Conservation (phyloP, 441 rosid genomes). For the Jatropha multifida region DNA sequence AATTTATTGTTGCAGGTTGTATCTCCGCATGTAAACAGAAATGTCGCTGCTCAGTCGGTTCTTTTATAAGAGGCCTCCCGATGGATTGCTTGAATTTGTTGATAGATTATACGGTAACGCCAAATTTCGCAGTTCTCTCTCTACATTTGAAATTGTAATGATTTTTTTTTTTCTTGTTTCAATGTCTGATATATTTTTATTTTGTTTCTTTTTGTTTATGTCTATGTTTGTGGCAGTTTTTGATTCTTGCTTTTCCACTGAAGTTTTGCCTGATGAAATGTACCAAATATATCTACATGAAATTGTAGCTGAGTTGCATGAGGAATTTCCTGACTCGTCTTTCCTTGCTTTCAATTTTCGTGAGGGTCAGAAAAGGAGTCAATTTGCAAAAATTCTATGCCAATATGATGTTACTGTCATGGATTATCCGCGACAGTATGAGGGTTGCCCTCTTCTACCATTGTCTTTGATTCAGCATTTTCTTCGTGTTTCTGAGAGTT, state of each 20-base stretch:
- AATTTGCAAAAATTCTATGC: slow-evolving; percentile 64
- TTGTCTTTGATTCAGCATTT: slow-evolving; percentile 85
- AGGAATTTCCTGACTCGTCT: slow-evolving; percentile 75
- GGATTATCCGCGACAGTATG: slow-evolving; percentile 93
- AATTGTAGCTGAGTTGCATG: slow-evolving; percentile 66
- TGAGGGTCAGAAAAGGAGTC: slow-evolving; percentile 76
- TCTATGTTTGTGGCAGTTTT: slow-evolving; percentile 53
- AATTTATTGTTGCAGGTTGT: neutral
- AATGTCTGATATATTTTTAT: neutral
- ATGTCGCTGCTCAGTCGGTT: slow-evolving; percentile 92
- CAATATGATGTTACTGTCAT: slow-evolving; percentile 79
- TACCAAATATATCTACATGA: slow-evolving; percentile 73
- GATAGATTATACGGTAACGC: slow-evolving; percentile 89
- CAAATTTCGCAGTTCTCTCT: neutral
- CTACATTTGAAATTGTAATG: neutral
- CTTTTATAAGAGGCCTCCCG: slow-evolving; percentile 88
- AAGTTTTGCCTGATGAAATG: slow-evolving; percentile 65
- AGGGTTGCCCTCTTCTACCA: slow-evolving; percentile 92
- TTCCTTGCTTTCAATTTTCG: slow-evolving; percentile 86
- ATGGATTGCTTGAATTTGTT: slow-evolving; percentile 91
- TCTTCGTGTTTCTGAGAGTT: slow-evolving; percentile 76
- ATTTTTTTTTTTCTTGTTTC: neutral
- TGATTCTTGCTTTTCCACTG: slow-evolving; percentile 94
- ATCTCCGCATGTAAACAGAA: slow-evolving; percentile 7
- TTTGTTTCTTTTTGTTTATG: neutral